phyloP scores from a whole-genome alignment of 805 yeast genomes.

The Ogataea nitratoaversa region DNA sequence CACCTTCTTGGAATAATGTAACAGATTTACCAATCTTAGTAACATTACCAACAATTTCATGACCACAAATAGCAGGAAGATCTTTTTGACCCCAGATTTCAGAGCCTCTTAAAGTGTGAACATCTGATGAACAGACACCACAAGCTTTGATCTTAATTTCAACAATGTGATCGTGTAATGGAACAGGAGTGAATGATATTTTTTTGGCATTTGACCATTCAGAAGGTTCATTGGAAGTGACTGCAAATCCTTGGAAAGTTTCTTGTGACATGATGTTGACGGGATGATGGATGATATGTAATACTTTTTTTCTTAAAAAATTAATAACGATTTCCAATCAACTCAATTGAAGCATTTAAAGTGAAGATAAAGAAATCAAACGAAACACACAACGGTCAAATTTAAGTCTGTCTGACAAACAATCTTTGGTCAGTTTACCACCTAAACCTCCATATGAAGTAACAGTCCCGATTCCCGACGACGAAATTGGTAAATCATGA shows the following conservation, averaged over 20 bases:
- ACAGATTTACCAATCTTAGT: constrained; percentile 57
- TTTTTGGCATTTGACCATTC: constrained; percentile 32
- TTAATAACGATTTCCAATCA: too few relatives aligned
- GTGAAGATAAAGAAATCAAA: too few relatives aligned
- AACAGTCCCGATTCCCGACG: too few relatives aligned
- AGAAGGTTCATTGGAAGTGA: constrained; percentile 29
- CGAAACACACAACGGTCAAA: too few relatives aligned
- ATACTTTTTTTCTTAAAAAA: too few relatives aligned
- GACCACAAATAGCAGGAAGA: constrained; percentile 45
- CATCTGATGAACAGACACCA: constrained; percentile 60
- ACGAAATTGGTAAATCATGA: too few relatives aligned
- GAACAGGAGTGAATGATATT: constrained; percentile 32
- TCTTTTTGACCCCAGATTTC: constrained; percentile 46
- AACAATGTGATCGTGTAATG: constrained; percentile 38
- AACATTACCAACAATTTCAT: constrained; percentile 61
- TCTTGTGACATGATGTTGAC: constrained; percentile 32
- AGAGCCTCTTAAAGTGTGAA: constrained; percentile 44
- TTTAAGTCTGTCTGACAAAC: too few relatives aligned
- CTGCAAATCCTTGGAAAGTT: constrained; percentile 36
- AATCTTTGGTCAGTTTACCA: too few relatives aligned
- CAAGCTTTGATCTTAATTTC: constrained; percentile 41
- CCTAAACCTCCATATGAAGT: too few relatives aligned
- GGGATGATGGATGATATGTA: too few relatives aligned
- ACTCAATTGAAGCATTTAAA: too few relatives aligned
- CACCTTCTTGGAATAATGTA: constrained; percentile 52